A percentile compares a stretch with the other conserved stretches of the same genome.
Evolutionary conservation across 441 rosid species (phyloP).

Genomic region (Syzygium syzygioides): DNA sequence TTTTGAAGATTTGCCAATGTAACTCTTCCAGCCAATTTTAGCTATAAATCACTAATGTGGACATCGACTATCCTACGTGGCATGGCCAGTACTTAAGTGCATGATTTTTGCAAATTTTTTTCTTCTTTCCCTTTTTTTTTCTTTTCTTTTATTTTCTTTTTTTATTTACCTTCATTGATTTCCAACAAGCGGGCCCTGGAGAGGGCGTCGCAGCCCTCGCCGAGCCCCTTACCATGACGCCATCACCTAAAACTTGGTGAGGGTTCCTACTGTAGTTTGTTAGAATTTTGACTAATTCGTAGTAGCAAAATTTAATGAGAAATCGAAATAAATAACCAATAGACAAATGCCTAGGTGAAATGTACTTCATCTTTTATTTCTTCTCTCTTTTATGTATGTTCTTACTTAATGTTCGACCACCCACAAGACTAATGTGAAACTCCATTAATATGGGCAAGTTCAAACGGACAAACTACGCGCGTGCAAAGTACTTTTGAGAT

Average conservation of each 20-base stretch:
- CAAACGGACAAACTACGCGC: background rate
- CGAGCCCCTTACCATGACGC: no score
- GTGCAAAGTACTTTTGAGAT: background rate
- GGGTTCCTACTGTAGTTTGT: background rate
- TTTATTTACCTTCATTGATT: background rate
- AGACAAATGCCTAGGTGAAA: background rate
- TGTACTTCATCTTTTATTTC: background rate
- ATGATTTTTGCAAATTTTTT: background rate
- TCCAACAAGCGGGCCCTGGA: rapidly evolving
- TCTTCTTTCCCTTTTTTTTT: background rate
- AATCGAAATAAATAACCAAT: background rate
- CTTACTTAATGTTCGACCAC: background rate
- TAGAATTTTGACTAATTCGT: background rate
- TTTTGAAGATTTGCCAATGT: background rate
- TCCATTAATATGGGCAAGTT: background rate
- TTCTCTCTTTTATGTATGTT: background rate
- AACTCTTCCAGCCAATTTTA: rapidly evolving
- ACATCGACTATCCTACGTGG: rapidly evolving
- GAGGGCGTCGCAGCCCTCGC: background rate
- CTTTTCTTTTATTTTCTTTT: rapidly evolving
- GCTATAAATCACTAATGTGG: rapidly evolving
- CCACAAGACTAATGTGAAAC: background rate
- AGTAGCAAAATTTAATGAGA: background rate
- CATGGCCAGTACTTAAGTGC: rapidly evolving
- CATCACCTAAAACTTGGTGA: no score